A percentile compares a stretch with the other conserved stretches of the same genome.
phyloP scores from a whole-genome alignment of 139 green algal species.

The Bryopsis sp. region DNA sequence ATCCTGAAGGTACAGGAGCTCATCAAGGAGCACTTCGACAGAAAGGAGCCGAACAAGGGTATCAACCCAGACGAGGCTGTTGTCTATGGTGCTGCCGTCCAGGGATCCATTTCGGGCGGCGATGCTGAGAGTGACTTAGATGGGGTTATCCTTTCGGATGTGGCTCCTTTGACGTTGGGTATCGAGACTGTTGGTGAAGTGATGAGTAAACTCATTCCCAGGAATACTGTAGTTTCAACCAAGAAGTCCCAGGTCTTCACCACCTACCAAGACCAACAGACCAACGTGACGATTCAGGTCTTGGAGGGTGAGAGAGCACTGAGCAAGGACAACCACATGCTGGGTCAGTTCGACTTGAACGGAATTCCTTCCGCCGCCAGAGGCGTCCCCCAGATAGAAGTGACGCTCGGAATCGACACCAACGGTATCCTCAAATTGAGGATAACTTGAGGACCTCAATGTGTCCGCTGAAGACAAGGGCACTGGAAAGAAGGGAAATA shows the following conservation, averaged over 20 bases:
- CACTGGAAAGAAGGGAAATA: conserved; percentile 72
- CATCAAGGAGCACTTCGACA: conserved; percentile 80
- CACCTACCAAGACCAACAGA: conserved; percentile 97
- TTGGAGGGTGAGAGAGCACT: conserved; percentile 85
- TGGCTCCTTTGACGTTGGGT: conserved; percentile 81
- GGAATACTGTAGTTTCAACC: conserved; percentile 86
- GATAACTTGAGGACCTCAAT: too few relatives aligned
- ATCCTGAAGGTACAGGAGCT: conserved; percentile 89
- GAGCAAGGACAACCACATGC: conserved; percentile 90
- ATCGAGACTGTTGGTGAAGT: conserved; percentile 87
- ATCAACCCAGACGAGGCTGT: conserved; percentile 94
- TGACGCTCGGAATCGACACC: conserved; percentile 71
- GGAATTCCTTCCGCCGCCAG: conserved; percentile 81
- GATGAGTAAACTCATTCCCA: conserved; percentile 89
- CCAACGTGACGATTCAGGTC: conserved; percentile 81
- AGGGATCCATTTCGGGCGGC: conserved; percentile 42
- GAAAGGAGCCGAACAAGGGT: conserved; percentile 90
- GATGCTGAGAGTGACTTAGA: conserved; percentile 39
- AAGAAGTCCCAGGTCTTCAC: conserved; percentile 99
- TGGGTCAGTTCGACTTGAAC: conserved; percentile 85
- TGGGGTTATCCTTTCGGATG: conserved; percentile 82
- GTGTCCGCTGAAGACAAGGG: conserved; percentile 78
- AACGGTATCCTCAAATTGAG: conserved; percentile 91
- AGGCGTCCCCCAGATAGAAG: conserved; percentile 73
- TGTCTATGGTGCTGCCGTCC: conserved; percentile 84